These are phyloP conservation scores for Cotoneaster glaucophyllus DNA, from an alignment of 306 rosid genomes.

Conservation along the genomic window DNA sequence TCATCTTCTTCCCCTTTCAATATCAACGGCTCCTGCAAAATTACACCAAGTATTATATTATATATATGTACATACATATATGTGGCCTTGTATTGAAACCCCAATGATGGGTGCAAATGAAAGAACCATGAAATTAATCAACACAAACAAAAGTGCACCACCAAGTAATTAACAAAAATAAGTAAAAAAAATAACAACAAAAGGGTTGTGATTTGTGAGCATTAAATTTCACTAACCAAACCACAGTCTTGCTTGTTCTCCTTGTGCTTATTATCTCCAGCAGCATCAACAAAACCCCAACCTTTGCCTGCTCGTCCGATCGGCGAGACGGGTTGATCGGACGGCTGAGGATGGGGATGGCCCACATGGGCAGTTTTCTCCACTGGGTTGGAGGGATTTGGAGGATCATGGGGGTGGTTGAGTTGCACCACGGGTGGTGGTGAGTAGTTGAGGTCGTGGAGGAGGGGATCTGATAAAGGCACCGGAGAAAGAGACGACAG, in stretches of 20 bases:
- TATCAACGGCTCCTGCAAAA: constrained; percentile 24
- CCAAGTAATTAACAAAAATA: constrained; percentile 9
- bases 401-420: constrained; percentile 2
- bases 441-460: constrained; percentile 28
- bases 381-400: constrained; percentile 20
- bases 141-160: constrained; percentile 54
- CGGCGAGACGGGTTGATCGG: constrained; percentile 34
- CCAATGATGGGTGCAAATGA: constrained; percentile 17
- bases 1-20: constrained; percentile 20
- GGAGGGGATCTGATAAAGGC: constrained; percentile 73
- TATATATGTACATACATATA: background rate
- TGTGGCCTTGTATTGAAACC: background rate
- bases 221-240: constrained; percentile 48
- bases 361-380: background rate
- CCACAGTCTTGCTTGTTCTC: constrained; percentile 7
- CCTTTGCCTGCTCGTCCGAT: constrained; percentile 27
- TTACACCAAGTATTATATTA: constrained; percentile 2
- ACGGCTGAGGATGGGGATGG: constrained; percentile 33
- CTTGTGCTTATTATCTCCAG: constrained; percentile 6
- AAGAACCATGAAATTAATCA: background rate
- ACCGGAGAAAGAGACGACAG: constrained; percentile 44
- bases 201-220: background rate
- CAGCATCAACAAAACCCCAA: constrained; percentile 20
- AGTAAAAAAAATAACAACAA: background rate
- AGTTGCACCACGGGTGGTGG: constrained; percentile 66